phyloP scores from a whole-genome alignment of 2,329 filamentous ascomycete genomes.

The Elsinoe arachidis region DNA sequence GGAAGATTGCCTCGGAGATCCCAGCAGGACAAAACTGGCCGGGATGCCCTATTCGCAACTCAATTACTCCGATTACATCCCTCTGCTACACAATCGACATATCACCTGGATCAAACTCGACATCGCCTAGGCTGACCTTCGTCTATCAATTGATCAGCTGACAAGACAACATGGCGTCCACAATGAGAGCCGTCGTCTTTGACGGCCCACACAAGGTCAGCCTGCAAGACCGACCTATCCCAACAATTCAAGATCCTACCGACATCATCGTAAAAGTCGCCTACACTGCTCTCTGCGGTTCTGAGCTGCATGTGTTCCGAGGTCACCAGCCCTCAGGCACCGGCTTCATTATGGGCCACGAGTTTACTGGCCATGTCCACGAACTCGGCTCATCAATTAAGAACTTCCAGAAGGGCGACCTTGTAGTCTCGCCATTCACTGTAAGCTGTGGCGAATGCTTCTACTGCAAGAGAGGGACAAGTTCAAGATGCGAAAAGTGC shows the following conservation, averaged over 20 bases:
- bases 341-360: conserved; percentile 67
- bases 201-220: conserved; percentile 65
- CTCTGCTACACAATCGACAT: neutral
- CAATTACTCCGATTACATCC: too few species aligned
- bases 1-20: conserved; percentile 12
- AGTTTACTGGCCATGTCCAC: conserved; percentile 71
- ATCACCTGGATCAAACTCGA: too few species aligned
- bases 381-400: conserved; percentile 60
- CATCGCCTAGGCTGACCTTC: too few species aligned
- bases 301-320: conserved; percentile 78
- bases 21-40: neutral
- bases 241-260: conserved; percentile 58
- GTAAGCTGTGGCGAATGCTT: conserved; percentile 70
- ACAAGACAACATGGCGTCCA: conserved; percentile 25
- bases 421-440: conserved; percentile 76
- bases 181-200: conserved; percentile 86
- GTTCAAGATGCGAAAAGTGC: conserved; percentile 65
- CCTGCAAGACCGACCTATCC: conserved; percentile 71
- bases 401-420: conserved; percentile 63
- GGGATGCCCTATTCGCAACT: neutral
- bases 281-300: conserved; percentile 79
- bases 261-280: conserved; percentile 79
- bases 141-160: neutral
- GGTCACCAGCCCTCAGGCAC: conserved; percentile 65
- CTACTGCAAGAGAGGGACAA: conserved; percentile 70